Evolutionary conservation across 805 yeast species (phyloP), one percentile per base, ranked within the genome.

Genomic region (Candida lessepsii): DNA sequence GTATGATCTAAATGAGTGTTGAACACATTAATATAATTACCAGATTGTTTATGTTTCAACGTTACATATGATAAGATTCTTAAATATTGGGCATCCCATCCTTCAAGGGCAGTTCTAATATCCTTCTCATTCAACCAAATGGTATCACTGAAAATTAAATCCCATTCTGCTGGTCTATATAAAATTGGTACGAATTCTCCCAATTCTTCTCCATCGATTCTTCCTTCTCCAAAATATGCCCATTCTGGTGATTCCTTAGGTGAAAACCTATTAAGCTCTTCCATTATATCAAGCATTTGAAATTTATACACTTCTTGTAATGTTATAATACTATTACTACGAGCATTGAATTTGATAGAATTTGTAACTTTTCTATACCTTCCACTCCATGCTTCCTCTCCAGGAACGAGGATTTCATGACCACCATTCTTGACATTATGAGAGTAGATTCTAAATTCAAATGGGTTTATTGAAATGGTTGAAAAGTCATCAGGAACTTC

Each of bases 1-100:
- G 47, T 39, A 38, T 65, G 70, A 47, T 65, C 71, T 37, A 66
- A 60, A 52, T 76, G 59, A 45, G 66, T 70, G 37, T 67, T 58
- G 49, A 63, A 54, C 11, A 65, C 56, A 41, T 63, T 65, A 32
- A 65, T 45, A 35, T 47, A 47, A 25, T 53, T 44, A 1, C 48
- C 41, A 3, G 67, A 63, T 3, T 57, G 57, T 40, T 44, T 52
- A 38, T 52, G 57, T 37, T 50, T 54, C 28, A 65, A 50, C 5
- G 64, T 52, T 13, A 61, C 67, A 53, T 53, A 57, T 8, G 66
- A 54, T 8, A 58, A 59, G 16, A 65, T 62, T 19, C 70, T 44
- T 31, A 58, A 56, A 39, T 65, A 51, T 3, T 54, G 58, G 0
- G 70, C 68, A 40, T 65, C 71, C 71, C 71, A 65, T 2, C 71